Percentiles rank a stretch among this genome's conserved stretches.
phyloP scores from a whole-genome alignment of 208 protist species.

The Crithidia thermophila region DNA sequence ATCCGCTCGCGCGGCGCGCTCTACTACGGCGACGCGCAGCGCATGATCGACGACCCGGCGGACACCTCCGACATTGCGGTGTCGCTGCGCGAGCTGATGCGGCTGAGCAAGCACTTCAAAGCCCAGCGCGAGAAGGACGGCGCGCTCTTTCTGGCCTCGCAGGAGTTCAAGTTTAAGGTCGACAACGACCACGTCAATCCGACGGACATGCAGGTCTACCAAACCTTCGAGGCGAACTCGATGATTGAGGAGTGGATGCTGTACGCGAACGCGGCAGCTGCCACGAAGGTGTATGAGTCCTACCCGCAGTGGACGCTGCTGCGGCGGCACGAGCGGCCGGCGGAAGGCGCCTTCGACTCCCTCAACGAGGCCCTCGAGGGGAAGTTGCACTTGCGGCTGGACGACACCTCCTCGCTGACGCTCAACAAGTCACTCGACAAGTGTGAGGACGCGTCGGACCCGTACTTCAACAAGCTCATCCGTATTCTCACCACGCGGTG shows the following conservation, averaged over 20 bases:
- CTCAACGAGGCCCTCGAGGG: constrained; percentile 81
- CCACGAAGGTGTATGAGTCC: constrained; percentile 68
- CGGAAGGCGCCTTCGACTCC: constrained; percentile 79
- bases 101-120: constrained; percentile 87
- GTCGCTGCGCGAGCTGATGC: constrained; percentile 79
- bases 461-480: constrained; percentile 93
- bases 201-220: constrained; percentile 91
- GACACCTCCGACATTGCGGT: constrained; percentile 69
- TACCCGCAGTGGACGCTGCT: constrained; percentile 91
- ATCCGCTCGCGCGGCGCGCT: constrained; percentile 93
- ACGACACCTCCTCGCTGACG: constrained; percentile 81
- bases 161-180: constrained; percentile 93
- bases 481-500: constrained; percentile 92
- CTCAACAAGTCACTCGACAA: constrained; percentile 87
- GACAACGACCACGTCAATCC: constrained; percentile 89
- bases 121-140: constrained; percentile 75
- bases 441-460: constrained; percentile 74
- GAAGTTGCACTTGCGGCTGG: constrained; percentile 64
- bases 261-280: constrained; percentile 94
- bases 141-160: constrained; percentile 87
- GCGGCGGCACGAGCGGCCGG: constrained; percentile 90
- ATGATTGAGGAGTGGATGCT: constrained; percentile 98
- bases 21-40: constrained; percentile 96
- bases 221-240: constrained; percentile 93
- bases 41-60: constrained; percentile 88